Evolutionary conservation across 108 stramenopile species (phyloP).

Genomic region (Discostella stelligeroides): DNA sequence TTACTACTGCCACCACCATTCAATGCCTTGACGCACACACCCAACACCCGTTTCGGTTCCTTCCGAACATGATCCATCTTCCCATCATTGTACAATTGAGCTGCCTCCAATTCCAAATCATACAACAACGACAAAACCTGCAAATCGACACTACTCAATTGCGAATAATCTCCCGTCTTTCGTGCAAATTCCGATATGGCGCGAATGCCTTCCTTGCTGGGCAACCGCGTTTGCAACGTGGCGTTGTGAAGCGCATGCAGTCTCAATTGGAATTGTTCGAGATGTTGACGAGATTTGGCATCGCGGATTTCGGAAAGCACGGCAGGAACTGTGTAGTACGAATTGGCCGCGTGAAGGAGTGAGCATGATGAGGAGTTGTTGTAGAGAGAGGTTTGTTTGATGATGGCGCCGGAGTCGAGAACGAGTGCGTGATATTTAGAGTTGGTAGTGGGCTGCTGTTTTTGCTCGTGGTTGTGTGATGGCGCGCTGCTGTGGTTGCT

Average conservation of each 20-base stretch:
- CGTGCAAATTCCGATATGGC: conserved; percentile 82
- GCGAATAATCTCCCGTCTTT: conserved; percentile 92
- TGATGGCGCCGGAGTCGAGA: conserved; percentile 87
- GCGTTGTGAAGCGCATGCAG: conserved; percentile 38
- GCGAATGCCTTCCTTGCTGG: conserved; percentile 42
- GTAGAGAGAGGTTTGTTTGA: conserved; percentile 57
- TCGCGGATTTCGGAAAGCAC: conserved; percentile 83
- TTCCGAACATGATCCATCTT: conserved; percentile 62
- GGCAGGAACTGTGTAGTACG: conserved; percentile 74
- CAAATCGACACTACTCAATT: conserved; percentile 84
- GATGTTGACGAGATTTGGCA: conserved; percentile 64
- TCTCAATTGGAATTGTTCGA: conserved; percentile 62
- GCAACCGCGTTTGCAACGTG: not conserved
- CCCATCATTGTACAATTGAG: conserved; percentile 19
- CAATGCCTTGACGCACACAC: conserved; percentile 57
- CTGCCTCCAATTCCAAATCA: conserved; percentile 85
- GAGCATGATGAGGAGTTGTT: not conserved
- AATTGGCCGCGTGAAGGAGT: conserved; percentile 54
- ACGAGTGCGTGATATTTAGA: conserved; percentile 69
- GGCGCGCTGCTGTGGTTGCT: too few species aligned
- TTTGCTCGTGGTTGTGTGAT: not conserved
- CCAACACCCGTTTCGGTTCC: conserved; percentile 75
- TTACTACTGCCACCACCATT: conserved; percentile 17
- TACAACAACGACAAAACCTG: conserved; percentile 91
- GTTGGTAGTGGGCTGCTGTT: not conserved